Evolutionary conservation across 1,284 basidiomycete species (phyloP).

Genomic region (Ganoderma meredithae): DNA sequence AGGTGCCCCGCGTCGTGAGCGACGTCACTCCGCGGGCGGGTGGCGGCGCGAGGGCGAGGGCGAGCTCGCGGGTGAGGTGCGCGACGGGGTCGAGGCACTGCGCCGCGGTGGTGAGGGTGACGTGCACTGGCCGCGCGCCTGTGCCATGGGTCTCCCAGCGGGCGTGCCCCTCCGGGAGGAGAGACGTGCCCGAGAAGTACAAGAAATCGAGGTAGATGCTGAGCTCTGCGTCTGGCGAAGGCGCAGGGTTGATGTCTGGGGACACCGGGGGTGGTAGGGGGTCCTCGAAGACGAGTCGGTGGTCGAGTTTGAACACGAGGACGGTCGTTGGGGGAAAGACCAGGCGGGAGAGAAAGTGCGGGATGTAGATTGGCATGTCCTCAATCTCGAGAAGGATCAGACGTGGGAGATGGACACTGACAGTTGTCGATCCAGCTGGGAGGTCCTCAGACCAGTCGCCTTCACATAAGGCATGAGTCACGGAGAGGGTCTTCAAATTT

Average conservation of each 20-base stretch:
- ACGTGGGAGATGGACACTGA: background rate
- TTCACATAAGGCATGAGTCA: background rate
- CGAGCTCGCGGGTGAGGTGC: background rate
- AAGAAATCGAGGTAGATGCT: background rate
- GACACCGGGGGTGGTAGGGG: background rate
- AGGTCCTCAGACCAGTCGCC: background rate
- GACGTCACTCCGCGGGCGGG: background rate
- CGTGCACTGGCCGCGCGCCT: background rate
- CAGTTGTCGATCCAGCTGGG: background rate
- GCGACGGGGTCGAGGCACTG: background rate
- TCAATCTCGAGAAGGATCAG: background rate
- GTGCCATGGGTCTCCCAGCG: conserved; percentile 1
- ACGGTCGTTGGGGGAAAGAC: background rate
- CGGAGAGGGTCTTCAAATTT: background rate
- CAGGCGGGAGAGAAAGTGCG: background rate
- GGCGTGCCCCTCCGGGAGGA: background rate
- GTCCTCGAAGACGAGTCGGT: background rate
- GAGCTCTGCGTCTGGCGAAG: background rate
- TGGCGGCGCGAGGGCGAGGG: background rate
- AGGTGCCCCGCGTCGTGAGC: background rate
- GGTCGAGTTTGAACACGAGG: background rate
- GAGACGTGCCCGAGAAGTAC: no score
- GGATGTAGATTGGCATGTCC: background rate
- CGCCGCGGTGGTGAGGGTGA: background rate
- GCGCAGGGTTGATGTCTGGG: background rate